Evolutionary conservation across 495 filamentous ascomycete genomes (phyloP), one percentile per base, ranked within the genome.

Genomic region (Xylaria scruposa): DNA sequence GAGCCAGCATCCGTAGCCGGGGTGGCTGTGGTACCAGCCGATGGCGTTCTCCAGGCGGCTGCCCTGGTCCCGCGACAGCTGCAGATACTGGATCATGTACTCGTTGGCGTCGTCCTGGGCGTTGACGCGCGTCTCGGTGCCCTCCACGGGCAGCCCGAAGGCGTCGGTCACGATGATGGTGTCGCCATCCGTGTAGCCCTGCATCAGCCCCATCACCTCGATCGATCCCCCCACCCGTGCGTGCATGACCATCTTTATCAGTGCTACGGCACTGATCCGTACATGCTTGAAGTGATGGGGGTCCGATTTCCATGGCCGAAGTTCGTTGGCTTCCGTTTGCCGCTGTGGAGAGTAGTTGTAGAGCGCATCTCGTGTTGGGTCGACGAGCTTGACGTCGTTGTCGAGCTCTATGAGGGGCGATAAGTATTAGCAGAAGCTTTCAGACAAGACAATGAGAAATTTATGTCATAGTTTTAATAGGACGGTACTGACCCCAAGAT

Each of bases 241-340:
- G 80, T 99, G 97, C 94, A 97, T 98, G 70, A 97, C 94, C 97
- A 99, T 99, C 83, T 99, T 99, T 73, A 98, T 87, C 15, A 99
- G 89, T 6, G 97, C 97, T 29, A 97, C 90, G 49, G 97, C 93
- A 51, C 93, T 95, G 81, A 99, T 95, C 74, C 95, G 94, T 31
- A 98, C 92, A 47, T 91, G 86, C 79, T 96, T 94, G 90, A 97
- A 99, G 85, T 98, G 90, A 79, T 94, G 85, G 0, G 92, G 92
- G 79, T 98, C 89, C n/a, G 85, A 86, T 68, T 81, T 80, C 96
- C 97, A 98, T 47, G 97, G 94, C 38, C 88, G 88, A n/a, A 83
- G 84, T 4, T 86, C 82, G 73, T 82, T 81, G 74, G 86, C 81
- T 60, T 85, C 81, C 76, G 89, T 90, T 74, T 95, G 91, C 44